Conservation (phyloP, 345 rosid genomes). For the Rhizophora mangle region DNA sequence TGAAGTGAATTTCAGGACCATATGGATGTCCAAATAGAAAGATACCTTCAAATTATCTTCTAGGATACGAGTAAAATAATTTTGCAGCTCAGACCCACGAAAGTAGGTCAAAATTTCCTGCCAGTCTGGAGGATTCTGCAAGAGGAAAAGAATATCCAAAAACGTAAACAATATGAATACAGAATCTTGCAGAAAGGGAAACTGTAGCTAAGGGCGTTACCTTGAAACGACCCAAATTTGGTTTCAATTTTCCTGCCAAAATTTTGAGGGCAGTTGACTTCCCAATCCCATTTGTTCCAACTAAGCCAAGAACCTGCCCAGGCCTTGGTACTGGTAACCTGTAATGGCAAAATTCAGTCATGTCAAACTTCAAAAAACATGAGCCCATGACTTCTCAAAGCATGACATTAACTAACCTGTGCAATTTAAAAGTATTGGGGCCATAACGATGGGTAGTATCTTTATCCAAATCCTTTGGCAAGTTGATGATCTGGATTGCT, state of each 20-base stretch:
- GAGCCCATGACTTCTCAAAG: not conserved
- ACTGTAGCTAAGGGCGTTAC: slow-evolving; percentile 32
- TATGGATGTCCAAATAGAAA: no score
- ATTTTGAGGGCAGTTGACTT: slow-evolving; percentile 95
- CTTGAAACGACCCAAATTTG: slow-evolving; percentile 91
- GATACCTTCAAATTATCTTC: slow-evolving; percentile 92
- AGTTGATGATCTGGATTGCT: slow-evolving; percentile 95
- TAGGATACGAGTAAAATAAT: slow-evolving; percentile 89
- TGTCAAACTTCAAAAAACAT: slow-evolving; percentile 21
- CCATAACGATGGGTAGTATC: slow-evolving; percentile 99
- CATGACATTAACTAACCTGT: slow-evolving; percentile 47
- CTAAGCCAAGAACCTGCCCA: slow-evolving; percentile 98
- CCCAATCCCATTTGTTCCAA: slow-evolving; percentile 98
- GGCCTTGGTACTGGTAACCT: slow-evolving; percentile 99
- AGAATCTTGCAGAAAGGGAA: slow-evolving; percentile 10
- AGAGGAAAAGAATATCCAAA: slow-evolving; percentile 1
- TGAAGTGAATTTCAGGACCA: no score
- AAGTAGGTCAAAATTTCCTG: slow-evolving; percentile 96
- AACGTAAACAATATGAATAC: slow-evolving; percentile 5
- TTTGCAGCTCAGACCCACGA: slow-evolving; percentile 95
- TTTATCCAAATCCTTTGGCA: slow-evolving; percentile 87
- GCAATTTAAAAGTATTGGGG: slow-evolving; percentile 88
- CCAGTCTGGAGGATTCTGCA: slow-evolving; percentile 99
- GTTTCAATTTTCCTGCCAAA: slow-evolving; percentile 93
- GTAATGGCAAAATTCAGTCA: slow-evolving; percentile 20